A percentile compares a stretch with the other conserved stretches of the same genome.
phyloP scores from a whole-genome alignment of 176 grass and related monocot genomes.

The Rhynchospora pubera region DNA sequence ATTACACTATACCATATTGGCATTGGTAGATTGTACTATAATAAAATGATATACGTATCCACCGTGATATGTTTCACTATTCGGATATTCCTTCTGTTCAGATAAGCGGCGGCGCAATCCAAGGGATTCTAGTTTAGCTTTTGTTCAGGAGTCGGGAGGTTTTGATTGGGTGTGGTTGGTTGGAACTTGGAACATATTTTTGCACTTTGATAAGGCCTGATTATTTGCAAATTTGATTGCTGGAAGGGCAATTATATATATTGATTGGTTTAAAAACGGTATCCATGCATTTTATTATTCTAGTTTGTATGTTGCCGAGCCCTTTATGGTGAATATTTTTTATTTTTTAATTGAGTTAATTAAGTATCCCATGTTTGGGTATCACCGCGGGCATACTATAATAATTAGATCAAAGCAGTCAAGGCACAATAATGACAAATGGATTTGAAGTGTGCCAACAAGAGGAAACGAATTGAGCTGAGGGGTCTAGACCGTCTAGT shows the following conservation, averaged over 20 bases:
- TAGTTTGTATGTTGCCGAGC: not conserved
- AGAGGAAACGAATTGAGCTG: not conserved
- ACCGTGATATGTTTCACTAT: not conserved
- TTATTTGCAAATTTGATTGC: not conserved
- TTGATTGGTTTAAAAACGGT: too few relatives aligned
- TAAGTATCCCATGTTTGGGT: not conserved
- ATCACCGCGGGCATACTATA: not conserved
- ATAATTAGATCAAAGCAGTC: not conserved
- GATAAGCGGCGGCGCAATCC: not conserved
- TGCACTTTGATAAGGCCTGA: not conserved
- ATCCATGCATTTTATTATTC: not conserved
- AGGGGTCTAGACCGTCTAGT: too few relatives aligned
- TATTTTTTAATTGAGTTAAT: not conserved
- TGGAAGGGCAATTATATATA: too few relatives aligned
- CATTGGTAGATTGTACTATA: not conserved
- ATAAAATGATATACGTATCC: not conserved
- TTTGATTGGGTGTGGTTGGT: not conserved
- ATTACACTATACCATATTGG: not conserved
- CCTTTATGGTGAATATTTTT: not conserved
- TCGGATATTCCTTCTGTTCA: constrained; percentile 8
- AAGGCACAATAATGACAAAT: not conserved
- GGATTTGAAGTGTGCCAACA: not conserved
- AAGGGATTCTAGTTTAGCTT: constrained; percentile 7
- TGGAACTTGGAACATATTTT: not conserved
- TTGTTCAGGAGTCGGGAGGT: not conserved